Conservation (phyloP, 78 protist genomes). For the Dictyostelium brefeldianum region DNA sequence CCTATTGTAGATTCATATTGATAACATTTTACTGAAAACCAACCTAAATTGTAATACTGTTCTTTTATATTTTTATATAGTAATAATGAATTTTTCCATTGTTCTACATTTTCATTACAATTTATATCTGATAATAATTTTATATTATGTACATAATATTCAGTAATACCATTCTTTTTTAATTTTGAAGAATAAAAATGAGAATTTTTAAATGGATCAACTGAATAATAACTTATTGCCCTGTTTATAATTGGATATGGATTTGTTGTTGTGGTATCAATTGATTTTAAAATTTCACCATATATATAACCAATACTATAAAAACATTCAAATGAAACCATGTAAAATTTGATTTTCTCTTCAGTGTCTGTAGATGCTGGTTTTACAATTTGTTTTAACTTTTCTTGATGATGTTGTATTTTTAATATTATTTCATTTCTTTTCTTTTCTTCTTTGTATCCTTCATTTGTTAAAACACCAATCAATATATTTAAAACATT, state of each 20-base stretch:
- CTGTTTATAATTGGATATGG: not conserved
- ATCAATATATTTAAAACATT: not conserved
- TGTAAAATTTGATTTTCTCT: not conserved
- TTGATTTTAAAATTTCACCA: not conserved
- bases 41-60: too few species aligned
- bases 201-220: not conserved
- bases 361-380: not conserved
- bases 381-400: too few species aligned
- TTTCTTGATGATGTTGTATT: too few species aligned
- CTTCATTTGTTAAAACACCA: not conserved
- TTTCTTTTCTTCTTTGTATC: too few species aligned
- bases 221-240: not conserved
- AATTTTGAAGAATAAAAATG: not conserved
- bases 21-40: too few species aligned
- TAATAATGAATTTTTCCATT: not conserved
- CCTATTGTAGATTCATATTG: too few species aligned
- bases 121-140: not conserved
- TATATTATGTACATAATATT: too few species aligned
- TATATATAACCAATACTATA: not conserved
- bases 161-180: not conserved
- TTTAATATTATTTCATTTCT: too few species aligned
- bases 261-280: not conserved
- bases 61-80: not conserved
- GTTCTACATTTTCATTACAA: not conserved
- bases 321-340: constrained; percentile 5